Base-by-base conservation (phyloP, 345 rosid species). In the Erysimum cheiranthoides region DNA sequence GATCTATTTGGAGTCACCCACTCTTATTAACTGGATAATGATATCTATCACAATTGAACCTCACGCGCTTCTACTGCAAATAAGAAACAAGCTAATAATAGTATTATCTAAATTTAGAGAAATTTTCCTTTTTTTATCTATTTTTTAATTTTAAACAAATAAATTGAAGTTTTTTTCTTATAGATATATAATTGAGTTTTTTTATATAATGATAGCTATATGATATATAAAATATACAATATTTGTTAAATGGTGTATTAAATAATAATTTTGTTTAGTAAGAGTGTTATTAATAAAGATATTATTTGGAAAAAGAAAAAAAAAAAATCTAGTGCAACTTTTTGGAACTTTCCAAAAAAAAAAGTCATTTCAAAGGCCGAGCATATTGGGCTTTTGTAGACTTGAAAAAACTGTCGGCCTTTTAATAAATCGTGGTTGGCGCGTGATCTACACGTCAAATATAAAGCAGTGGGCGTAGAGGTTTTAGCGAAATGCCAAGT, bases 1-100 rank as follows among this genome's bases (percentile, higher is more conserved):
- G 74, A 39, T 32, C 11, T 61, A 21, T 31, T 68, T 68, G 69
- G 47, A 73, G 63, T 73, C 77, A 73, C 64, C 9, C 70, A 42
- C 35, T 47, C 52, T 16, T 45, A 31, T 6, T 16, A 35, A 71
- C 16, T 73, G 62, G 71, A 74, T 73, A 65, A 65, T 35, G 78
- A 56, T 73, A 32, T 34, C 35, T 34, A 34, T 34, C n/a, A 40
- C 31, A 68, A 1, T 32, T 70, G 66, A 13, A 3, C 38, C 50
- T 49, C 68, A 71, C 75, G 76, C 67, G 47, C 75, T 38, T 14
- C 25, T 1, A 21, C 25, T 21, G 25, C 25, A 21, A 21, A 21
- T 50, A 13, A 45, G 4, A 42, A 42, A 42, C 0, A 43, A 13
- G 47, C 47, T 43, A 43, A 42, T 42, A 13, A 42, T 42, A 12